Conservation (phyloP, 2,329 filamentous ascomycete genomes). For the Allantophomopsis cytisporea region DNA sequence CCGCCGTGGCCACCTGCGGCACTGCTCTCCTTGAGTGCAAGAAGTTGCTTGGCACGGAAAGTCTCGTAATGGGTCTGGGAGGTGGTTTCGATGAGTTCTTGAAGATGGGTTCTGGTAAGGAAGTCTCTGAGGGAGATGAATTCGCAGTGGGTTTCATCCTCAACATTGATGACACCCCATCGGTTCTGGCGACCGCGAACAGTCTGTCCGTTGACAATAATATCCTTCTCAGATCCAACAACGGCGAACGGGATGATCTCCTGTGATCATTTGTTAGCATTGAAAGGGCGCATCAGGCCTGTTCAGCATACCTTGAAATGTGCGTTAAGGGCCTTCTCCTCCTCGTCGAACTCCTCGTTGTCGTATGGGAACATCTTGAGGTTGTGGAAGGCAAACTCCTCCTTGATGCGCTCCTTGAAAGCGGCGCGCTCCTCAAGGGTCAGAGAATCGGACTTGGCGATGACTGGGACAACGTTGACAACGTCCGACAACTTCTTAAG, state of each 20-base stretch:
- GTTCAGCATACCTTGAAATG: conserved; percentile 80
- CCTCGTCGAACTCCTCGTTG: conserved; percentile 95
- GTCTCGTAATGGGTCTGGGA: conserved; percentile 99
- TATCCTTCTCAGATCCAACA: conserved; percentile 94
- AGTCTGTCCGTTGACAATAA: conserved; percentile 94
- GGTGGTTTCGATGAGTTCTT: conserved; percentile 97
- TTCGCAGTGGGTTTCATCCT: conserved; percentile 99
- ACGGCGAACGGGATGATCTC: conserved; percentile 94
- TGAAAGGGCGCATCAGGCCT: not conserved
- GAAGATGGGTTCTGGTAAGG: conserved; percentile 92
- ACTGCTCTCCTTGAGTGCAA: conserved; percentile 96
- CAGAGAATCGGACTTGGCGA: conserved; percentile 94
- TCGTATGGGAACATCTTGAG: conserved; percentile 99
- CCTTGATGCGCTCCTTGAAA: conserved; percentile 99
- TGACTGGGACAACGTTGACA: conserved; percentile 97
- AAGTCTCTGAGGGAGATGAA: conserved; percentile 98
- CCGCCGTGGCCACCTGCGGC: conserved; percentile 49
- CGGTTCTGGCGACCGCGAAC: conserved; percentile 96
- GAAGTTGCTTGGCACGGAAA: conserved; percentile 97
- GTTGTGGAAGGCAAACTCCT: conserved; percentile 99
- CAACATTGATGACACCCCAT: conserved; percentile 99
- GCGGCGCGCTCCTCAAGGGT: conserved; percentile 89
- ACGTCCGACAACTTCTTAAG: conserved; percentile 99
- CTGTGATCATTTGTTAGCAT: conserved; percentile 32
- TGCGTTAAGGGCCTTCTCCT: conserved; percentile 84